A percentile compares a stretch with the other conserved stretches of the same genome.
These are phyloP conservation scores for Backusella tarrabulga DNA, from an alignment of 192 early-diverging fungal genomes.

Conservation along the genomic window DNA sequence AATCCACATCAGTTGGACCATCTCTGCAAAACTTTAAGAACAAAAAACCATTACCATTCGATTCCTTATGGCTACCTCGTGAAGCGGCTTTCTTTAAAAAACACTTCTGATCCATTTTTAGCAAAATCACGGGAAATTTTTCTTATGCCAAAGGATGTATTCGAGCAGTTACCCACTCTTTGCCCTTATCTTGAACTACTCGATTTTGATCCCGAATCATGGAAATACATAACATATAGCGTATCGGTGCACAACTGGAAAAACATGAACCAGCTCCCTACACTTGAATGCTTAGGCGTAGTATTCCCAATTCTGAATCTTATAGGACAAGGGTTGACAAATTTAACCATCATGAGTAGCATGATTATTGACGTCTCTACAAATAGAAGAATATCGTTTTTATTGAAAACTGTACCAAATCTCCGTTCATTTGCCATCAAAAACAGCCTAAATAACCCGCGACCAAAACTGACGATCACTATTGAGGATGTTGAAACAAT, in stretches of 20 bases:
- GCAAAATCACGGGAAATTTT: background rate
- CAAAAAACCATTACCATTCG: background rate
- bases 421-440: background rate
- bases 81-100: background rate
- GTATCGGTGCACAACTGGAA: background rate
- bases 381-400: background rate
- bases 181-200: background rate
- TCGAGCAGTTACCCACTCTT: background rate
- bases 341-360: background rate
- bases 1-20: background rate
- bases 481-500: background rate
- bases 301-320: background rate
- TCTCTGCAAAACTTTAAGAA: background rate
- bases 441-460: too few species aligned
- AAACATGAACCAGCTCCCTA: background rate
- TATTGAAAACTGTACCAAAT: background rate
- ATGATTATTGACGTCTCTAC: constrained; percentile 7
- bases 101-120: background rate
- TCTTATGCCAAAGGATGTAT: background rate
- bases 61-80: background rate
- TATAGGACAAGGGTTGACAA: background rate
- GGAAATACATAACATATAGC: background rate
- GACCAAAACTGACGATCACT: background rate
- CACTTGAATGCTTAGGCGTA: background rate
- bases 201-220: background rate